Percentiles rank a stretch among this genome's conserved stretches.
phyloP scores from a whole-genome alignment of 164 flowering plant genomes.

The Nymphaea colorata region DNA sequence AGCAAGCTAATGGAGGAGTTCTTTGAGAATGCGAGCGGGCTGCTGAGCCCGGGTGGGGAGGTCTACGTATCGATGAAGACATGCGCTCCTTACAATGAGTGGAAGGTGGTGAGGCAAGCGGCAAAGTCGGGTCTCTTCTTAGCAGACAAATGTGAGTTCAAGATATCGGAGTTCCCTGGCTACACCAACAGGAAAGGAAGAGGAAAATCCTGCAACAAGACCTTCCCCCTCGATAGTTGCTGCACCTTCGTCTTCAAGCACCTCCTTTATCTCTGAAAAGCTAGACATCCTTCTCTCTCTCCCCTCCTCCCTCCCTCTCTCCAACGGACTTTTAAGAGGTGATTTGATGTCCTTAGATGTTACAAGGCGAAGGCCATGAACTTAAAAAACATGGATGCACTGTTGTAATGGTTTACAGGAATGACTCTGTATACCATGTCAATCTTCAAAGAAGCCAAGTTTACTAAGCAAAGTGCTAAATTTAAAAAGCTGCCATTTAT shows the following conservation, averaged over 20 bases:
- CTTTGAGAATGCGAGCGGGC: slow-evolving; percentile 20
- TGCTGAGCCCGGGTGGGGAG: slow-evolving; percentile 26
- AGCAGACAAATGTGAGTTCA: slow-evolving; percentile 13
- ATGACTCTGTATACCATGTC: too few species aligned
- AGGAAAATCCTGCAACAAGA: slow-evolving; percentile 11
- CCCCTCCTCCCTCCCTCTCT: too few species aligned
- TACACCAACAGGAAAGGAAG: slow-evolving; percentile 34
- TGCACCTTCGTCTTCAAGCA: slow-evolving; percentile 21
- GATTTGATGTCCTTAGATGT: too few species aligned
- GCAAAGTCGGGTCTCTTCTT: slow-evolving; percentile 20
- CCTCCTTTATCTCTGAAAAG: too few species aligned
- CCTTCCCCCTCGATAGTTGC: slow-evolving; percentile 22
- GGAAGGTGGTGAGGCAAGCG: slow-evolving; percentile 25
- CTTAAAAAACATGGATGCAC: too few species aligned
- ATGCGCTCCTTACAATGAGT: slow-evolving; percentile 22
- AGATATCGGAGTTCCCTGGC: slow-evolving; percentile 24
- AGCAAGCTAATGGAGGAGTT: slow-evolving; percentile 17
- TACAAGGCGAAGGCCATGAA: too few species aligned
- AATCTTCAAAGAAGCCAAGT: too few species aligned
- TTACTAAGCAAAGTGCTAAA: too few species aligned
- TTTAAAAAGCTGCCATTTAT: too few species aligned
- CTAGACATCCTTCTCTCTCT: too few species aligned
- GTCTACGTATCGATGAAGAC: slow-evolving; percentile 32
- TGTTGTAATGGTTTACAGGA: too few species aligned
- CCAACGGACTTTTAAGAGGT: too few species aligned